phyloP scores from a whole-genome alignment of 441 rosid species.

The Cnidoscolus chayamansa region DNA sequence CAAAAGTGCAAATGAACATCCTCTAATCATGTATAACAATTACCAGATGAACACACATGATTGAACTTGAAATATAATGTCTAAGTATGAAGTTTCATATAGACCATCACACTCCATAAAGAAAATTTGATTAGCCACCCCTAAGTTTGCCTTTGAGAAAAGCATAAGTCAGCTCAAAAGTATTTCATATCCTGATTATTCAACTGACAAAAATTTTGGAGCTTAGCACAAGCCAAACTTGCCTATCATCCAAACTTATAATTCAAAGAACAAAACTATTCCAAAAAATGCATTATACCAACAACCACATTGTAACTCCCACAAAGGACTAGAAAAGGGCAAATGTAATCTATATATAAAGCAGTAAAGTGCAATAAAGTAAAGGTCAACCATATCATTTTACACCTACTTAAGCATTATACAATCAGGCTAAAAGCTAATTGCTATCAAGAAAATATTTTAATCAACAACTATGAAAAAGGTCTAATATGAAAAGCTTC shows the following conservation, averaged over 20 bases:
- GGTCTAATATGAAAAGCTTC: not conserved
- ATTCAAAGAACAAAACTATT: not conserved
- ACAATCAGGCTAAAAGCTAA: not conserved
- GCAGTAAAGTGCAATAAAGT: not conserved
- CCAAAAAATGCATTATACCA: not conserved
- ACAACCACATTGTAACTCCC: not conserved
- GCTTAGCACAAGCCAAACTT: not conserved
- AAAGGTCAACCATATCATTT: not conserved
- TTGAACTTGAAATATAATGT: not conserved
- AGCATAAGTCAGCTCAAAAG: not conserved
- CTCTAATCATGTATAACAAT: not conserved
- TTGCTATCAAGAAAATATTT: not conserved
- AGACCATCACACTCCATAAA: not conserved
- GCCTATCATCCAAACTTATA: not conserved
- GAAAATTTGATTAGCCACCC: not conserved
- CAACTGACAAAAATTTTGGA: not conserved
- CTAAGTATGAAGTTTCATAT: no score
- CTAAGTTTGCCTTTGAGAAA: not conserved
- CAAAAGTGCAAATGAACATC: not conserved
- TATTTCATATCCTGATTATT: not conserved
- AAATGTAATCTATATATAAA: not conserved
- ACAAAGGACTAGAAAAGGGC: not conserved
- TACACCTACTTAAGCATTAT: not conserved
- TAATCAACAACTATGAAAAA: not conserved
- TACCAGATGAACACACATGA: not conserved